phyloP scores from a whole-genome alignment of 306 rosid species.

The Arachis hypogaea region DNA sequence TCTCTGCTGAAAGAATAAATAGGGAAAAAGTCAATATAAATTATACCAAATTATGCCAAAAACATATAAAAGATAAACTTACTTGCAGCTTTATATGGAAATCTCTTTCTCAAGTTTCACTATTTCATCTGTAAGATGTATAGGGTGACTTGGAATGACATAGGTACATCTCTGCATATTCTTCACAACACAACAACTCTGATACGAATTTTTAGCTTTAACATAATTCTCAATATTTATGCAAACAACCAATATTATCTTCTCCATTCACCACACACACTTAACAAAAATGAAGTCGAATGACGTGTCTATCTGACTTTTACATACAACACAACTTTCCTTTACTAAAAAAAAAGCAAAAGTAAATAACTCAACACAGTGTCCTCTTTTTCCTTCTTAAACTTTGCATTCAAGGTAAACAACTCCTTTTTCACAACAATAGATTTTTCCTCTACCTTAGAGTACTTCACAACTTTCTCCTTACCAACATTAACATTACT shows the following conservation, averaged over 20 bases:
- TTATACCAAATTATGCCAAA: constrained; percentile 5
- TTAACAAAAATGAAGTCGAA: constrained; percentile 1
- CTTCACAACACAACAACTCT: constrained; percentile 90
- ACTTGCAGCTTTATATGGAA: constrained; percentile 71
- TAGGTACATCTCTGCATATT: constrained; percentile 86
- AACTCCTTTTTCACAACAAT: constrained; percentile 49
- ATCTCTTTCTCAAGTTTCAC: constrained; percentile 70
- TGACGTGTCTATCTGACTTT: background rate
- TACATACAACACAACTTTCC: constrained; percentile 9
- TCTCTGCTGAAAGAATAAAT: constrained; percentile 13
- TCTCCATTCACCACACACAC: constrained; percentile 28
- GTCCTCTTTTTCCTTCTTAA: constrained; percentile 49
- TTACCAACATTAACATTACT: constrained; percentile 39
- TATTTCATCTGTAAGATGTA: constrained; percentile 61
- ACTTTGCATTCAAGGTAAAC: constrained; percentile 75
- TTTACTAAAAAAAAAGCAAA: background rate
- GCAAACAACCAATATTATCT: constrained; percentile 27
- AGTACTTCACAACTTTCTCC: constrained; percentile 44
- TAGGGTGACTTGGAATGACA: constrained; percentile 69
- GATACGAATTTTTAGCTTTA: constrained; percentile 69
- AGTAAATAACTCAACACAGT: constrained; percentile 46
- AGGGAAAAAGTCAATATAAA: constrained; percentile 28
- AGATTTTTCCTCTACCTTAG: constrained; percentile 45
- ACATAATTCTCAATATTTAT: constrained; percentile 58
- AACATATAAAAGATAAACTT: constrained; percentile 33